phyloP scores from a whole-genome alignment of 441 rosid genomes.

The Mallotus repandus region DNA sequence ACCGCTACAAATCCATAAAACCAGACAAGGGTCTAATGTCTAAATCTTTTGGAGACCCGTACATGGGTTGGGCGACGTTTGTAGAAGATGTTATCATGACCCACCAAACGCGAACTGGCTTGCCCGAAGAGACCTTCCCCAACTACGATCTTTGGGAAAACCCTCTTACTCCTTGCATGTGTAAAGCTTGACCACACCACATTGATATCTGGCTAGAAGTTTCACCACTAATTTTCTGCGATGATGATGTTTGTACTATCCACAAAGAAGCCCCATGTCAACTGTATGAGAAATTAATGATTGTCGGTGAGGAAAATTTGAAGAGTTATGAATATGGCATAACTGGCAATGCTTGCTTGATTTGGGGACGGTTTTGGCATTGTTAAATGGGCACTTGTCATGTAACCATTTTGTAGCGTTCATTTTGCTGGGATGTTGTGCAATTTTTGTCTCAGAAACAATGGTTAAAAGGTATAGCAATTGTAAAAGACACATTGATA shows the following conservation, averaged over 20 bases:
- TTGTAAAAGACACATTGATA: slow-evolving; percentile 10
- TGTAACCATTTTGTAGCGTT: background rate
- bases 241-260: slow-evolving; percentile 19
- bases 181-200: slow-evolving; percentile 62
- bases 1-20: slow-evolving; percentile 86
- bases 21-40: slow-evolving; percentile 99
- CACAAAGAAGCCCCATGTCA: slow-evolving; percentile 15
- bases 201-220: slow-evolving; percentile 11
- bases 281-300: slow-evolving; percentile 13
- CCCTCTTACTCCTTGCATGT: slow-evolving; percentile 98
- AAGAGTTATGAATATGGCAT: background rate
- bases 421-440: background rate
- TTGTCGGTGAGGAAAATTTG: slow-evolving; percentile 9
- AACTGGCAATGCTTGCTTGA: slow-evolving; percentile 6
- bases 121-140: slow-evolving; percentile 98
- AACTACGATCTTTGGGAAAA: slow-evolving; percentile 99
- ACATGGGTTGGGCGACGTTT: slow-evolving; percentile 96
- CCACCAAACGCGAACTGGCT: slow-evolving; percentile 92
- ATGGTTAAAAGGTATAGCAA: slow-evolving; percentile 14
- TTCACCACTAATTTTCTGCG: slow-evolving; percentile 19
- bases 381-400: background rate
- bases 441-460: slow-evolving; percentile 25
- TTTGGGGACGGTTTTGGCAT: slow-evolving; percentile 3
- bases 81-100: slow-evolving; percentile 92
- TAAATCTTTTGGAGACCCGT: slow-evolving; percentile 96